These are phyloP conservation scores for Boletus eberwhitei DNA, from an alignment of 768 basidiomycete species.

Conservation along the genomic window DNA sequence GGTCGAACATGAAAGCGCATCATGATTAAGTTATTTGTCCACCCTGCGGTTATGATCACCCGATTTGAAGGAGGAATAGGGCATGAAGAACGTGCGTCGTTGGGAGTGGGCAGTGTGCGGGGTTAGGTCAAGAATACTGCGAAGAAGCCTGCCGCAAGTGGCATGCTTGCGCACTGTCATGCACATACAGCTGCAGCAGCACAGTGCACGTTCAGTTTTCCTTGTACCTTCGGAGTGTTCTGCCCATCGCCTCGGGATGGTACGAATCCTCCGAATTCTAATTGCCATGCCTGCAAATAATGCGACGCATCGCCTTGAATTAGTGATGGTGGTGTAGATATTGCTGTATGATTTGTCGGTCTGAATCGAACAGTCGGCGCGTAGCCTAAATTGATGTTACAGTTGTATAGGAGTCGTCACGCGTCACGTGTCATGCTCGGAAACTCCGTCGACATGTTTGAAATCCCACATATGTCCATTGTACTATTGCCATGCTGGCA, in stretches of 20 bases:
- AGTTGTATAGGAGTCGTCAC: too few species aligned
- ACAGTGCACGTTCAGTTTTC: not conserved
- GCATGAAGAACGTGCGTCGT: not conserved
- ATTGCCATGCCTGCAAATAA: not conserved
- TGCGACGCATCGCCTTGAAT: not conserved
- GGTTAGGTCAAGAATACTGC: too few species aligned
- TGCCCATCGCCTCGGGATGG: not conserved
- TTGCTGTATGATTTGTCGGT: too few species aligned
- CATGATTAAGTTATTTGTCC: too few species aligned
- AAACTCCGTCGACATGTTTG: not conserved
- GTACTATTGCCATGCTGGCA: not conserved
- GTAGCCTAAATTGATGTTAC: too few species aligned
- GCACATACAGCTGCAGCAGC: not conserved
- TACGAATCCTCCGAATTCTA: not conserved
- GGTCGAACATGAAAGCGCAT: not conserved
- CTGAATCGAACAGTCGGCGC: too few species aligned
- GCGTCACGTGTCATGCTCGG: not conserved
- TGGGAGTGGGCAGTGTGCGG: not conserved
- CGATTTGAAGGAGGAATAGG: not conserved
- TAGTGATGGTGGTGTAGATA: not conserved
- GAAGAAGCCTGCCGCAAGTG: not conserved
- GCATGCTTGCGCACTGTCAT: not conserved
- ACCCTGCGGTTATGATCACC: not conserved
- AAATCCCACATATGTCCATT: not conserved
- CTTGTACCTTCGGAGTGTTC: not conserved